Conservation (phyloP, 495 filamentous ascomycete species). For the Podospora bellae-mahoneyi region DNA sequence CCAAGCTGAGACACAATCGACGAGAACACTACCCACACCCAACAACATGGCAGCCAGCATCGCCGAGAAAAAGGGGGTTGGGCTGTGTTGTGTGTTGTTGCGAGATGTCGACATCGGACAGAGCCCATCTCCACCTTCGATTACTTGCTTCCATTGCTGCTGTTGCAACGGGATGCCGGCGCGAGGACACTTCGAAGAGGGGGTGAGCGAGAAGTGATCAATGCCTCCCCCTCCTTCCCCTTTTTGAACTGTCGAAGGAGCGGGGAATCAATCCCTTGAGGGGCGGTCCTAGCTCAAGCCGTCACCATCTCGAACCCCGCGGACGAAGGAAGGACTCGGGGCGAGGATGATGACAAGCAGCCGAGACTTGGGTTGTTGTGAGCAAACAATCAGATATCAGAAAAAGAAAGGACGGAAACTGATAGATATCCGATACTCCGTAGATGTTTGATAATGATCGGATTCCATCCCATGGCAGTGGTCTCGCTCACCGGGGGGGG, state of each 20-base stretch:
- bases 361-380: neutral
- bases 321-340: neutral
- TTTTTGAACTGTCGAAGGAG: neutral
- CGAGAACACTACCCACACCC: conserved; percentile 7
- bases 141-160: neutral
- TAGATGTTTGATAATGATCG: conserved; percentile 23
- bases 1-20: neutral
- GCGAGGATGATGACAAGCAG: neutral
- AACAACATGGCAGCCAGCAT: neutral
- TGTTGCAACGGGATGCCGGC: neutral
- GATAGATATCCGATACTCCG: conserved; percentile 4
- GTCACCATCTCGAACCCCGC: neutral
- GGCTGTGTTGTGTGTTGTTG: conserved; percentile 5
- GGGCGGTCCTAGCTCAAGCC: neutral
- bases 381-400: neutral
- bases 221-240: neutral
- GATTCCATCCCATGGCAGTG: conserved; percentile 20
- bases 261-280: neutral
- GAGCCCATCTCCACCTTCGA: neutral
- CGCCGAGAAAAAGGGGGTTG: conserved; percentile 12
- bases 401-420: neutral
- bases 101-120: neutral
- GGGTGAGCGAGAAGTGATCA: neutral
- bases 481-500: conserved; percentile 16
- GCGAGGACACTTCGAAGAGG: neutral